These are phyloP conservation scores for Shiraia bambusicola DNA, from an alignment of 2,329 filamentous ascomycete species.

Conservation along the genomic window DNA sequence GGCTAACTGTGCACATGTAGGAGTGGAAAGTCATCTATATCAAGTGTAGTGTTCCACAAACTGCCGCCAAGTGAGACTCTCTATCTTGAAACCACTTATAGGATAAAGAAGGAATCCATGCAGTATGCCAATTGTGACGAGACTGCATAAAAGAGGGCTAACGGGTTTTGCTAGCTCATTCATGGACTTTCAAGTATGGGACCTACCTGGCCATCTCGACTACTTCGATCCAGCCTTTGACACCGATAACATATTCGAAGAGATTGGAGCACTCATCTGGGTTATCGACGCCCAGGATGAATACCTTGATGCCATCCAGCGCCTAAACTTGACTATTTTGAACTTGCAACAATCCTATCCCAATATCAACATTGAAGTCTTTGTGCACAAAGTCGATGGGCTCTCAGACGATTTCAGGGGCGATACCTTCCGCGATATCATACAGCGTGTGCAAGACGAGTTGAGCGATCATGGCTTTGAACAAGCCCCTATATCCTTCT, in stretches of 20 bases:
- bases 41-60: constrained; percentile 98
- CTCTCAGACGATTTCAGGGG: constrained; percentile 94
- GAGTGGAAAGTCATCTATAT: constrained; percentile 97
- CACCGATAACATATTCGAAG: constrained; percentile 89
- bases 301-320: constrained; percentile 86
- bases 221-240: constrained; percentile 89
- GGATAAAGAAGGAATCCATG: constrained; percentile 92
- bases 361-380: constrained; percentile 94
- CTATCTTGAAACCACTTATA: constrained; percentile 91
- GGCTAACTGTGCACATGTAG: constrained; percentile 51
- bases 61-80: constrained; percentile 93
- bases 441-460: constrained; percentile 94
- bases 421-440: constrained; percentile 94
- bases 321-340: constrained; percentile 85
- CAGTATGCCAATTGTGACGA: constrained; percentile 63
- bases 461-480: constrained; percentile 90
- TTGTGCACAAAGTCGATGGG: constrained; percentile 99
- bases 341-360: constrained; percentile 87
- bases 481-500: constrained; percentile 90
- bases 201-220: constrained; percentile 93
- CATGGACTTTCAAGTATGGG: constrained; percentile 99
- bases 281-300: constrained; percentile 98
- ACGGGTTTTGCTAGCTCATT: constrained; percentile 68
- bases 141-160: not conserved
- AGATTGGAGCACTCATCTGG: constrained; percentile 94